A percentile compares a stretch with the other conserved stretches of the same genome.
These are phyloP conservation scores for Pseudogymnoascus sp. DNA, from an alignment of 2,329 filamentous ascomycete species.

Conservation along the genomic window DNA sequence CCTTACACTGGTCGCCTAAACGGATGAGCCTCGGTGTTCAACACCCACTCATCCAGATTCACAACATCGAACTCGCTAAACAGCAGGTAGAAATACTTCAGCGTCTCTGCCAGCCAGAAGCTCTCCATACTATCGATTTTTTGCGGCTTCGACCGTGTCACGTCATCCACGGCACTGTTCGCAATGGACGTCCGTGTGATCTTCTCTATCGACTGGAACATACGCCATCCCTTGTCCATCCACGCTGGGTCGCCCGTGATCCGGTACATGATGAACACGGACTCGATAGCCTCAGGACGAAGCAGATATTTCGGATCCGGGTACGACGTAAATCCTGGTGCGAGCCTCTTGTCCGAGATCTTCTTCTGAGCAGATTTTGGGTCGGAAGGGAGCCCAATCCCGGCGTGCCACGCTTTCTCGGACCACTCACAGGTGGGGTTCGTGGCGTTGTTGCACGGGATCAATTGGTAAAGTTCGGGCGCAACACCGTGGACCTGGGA, in stretches of 20 bases:
- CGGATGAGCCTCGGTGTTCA: conserved; percentile 35
- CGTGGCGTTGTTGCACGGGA: conserved; percentile 42
- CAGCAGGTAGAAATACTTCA: conserved; percentile 81
- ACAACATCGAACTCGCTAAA: conserved; percentile 58
- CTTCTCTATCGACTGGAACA: conserved; percentile 37
- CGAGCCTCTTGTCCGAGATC: conserved; percentile 26
- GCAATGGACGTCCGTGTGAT: conserved; percentile 34
- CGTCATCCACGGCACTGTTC: conserved; percentile 35
- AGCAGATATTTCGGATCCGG: conserved; percentile 39
- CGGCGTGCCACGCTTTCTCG: conserved; percentile 20
- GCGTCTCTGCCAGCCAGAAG: conserved; percentile 56
- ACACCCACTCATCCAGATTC: conserved; percentile 57
- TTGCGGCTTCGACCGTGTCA: conserved; percentile 17
- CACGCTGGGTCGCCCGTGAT: conserved; percentile 18
- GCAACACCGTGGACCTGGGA: conserved; percentile 55
- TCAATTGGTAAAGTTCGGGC: conserved; percentile 48
- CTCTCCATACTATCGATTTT: conserved; percentile 54
- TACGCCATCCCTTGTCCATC: conserved; percentile 37
- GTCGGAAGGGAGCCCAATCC: not conserved
- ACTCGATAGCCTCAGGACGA: conserved; percentile 55
- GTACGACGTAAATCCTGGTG: conserved; percentile 43
- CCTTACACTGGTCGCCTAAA: conserved; percentile 14
- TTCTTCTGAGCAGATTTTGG: not conserved
- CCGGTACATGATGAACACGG: conserved; percentile 51
- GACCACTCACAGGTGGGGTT: conserved; percentile 44